phyloP scores from a whole-genome alignment of 2,329 filamentous ascomycete genomes.

The Alternaria gansuensis region DNA sequence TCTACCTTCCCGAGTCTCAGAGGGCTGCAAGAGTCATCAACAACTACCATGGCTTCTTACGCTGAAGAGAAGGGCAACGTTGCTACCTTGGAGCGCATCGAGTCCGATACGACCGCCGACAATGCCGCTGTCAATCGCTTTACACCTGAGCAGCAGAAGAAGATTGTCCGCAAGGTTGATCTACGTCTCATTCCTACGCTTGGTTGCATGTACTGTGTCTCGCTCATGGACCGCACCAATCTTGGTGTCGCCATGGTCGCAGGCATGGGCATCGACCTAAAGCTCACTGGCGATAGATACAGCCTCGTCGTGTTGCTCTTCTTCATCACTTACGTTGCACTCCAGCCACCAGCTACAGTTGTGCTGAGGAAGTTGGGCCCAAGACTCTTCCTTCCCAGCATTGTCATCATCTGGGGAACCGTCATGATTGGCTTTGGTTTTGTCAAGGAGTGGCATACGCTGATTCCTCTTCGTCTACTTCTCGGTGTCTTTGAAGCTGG shows the following conservation, averaged over 20 bases:
- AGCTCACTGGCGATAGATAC: constrained; percentile 38
- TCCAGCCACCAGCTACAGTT: constrained; percentile 38
- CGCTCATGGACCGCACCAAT: constrained; percentile 53
- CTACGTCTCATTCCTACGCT: constrained; percentile 53
- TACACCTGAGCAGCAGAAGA: constrained; percentile 37
- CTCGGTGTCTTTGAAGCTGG: constrained; percentile 42
- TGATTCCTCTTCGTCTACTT: constrained; percentile 35
- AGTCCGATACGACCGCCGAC: constrained; percentile 25
- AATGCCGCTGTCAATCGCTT: constrained; percentile 31
- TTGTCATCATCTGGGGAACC: constrained; percentile 36
- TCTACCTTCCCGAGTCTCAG: background rate
- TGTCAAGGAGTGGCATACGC: constrained; percentile 36
- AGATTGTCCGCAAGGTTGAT: constrained; percentile 46
- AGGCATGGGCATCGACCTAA: constrained; percentile 45
- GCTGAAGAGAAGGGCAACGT: constrained; percentile 34
- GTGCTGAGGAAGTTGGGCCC: constrained; percentile 37
- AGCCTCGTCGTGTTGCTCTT: constrained; percentile 35
- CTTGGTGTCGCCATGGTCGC: constrained; percentile 49
- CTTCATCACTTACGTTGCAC: constrained; percentile 40
- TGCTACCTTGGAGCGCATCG: constrained; percentile 29
- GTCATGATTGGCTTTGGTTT: constrained; percentile 40
- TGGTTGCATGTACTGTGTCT: constrained; percentile 53
- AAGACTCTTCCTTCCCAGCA: constrained; percentile 30
- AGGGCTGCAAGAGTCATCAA: background rate
- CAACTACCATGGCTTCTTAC: constrained; percentile 26